Conservation (phyloP, 2,329 filamentous ascomycete species). For the Apiospora sp. region DNA sequence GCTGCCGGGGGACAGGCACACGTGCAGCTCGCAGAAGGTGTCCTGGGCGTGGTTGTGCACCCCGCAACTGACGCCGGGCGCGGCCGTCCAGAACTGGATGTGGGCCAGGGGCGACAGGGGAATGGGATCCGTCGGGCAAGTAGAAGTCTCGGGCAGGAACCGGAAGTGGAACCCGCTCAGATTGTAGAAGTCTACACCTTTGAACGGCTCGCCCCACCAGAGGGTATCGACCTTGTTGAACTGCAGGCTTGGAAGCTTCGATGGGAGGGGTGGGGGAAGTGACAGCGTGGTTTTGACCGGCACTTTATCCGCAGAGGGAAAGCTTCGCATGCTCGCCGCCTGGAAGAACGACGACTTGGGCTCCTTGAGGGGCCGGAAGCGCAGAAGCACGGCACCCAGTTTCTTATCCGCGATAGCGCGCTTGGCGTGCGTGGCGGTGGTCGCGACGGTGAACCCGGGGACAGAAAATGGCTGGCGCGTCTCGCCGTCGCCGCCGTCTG, state of each 20-base stretch:
- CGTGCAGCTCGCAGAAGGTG: not conserved
- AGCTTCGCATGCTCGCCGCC: too few relatives aligned
- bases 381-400: not conserved
- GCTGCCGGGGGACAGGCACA: slow-evolving; percentile 1
- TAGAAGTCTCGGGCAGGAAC: not conserved
- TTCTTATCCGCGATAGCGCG: not conserved
- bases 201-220: slow-evolving; percentile 23
- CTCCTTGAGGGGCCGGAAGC: too few relatives aligned
- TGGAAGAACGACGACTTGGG: too few relatives aligned
- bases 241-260: not conserved
- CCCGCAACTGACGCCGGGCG: not conserved
- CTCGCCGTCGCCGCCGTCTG: not conserved
- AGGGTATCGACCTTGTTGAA: slow-evolving; percentile 23
- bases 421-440: too few relatives aligned
- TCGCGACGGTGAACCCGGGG: too few relatives aligned
- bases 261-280: not conserved
- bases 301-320: too few relatives aligned
- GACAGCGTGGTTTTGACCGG: not conserved
- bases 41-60: slow-evolving; percentile 2
- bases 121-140: too few relatives aligned
- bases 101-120: not conserved
- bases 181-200: slow-evolving; percentile 25
- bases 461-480: not conserved
- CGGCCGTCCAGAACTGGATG: slow-evolving; percentile 21
- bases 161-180: slow-evolving; percentile 24